Evolutionary conservation across 2,329 filamentous ascomycete species (phyloP), one percentile per base, ranked within the genome.

Genomic region (Cryphonectria nitschkei): DNA sequence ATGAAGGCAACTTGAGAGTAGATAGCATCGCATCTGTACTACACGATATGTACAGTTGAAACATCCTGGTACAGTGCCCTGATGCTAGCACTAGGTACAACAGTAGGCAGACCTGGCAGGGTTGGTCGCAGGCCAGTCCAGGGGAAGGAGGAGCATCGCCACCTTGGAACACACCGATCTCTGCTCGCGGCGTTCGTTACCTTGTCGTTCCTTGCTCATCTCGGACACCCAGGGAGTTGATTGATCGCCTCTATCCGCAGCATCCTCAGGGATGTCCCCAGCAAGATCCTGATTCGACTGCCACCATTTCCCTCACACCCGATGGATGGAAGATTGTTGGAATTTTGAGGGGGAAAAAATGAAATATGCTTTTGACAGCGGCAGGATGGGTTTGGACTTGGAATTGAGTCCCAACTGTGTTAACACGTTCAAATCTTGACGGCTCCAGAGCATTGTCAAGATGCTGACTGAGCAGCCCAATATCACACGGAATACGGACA

Each of bases 161-260:
- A 65, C 63, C 63, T 65, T 46, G 26, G 29, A 50, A 32, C 9
- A 52, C 62, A n/a, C 43, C 43, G 22, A 19, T 39, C 26, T 46
- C 29, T 52, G 34, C 58, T 34, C 58, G 58, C 58, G 16, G 58
- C 63, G 19, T 32, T 16, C 52, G 26, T 26, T 60, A 13, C 29
- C 37, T 34, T 46, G 54, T 67, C 37, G 54, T 54, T 41, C 65
- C 65, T 67, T 52, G 65, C 65, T 67, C 65, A 67, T 67, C 54
- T 67, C 65, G 65, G 43, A 61, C 32, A 56, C 6, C n/a, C 50
- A 52, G 19, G 29, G 32, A 39, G 63, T 66, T 56, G 46, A 66
- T 66, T 66, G 64, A 52, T 66, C 29, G 46, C 32, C 64, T 39
- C 46, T 54, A 41, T n/a, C 64, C 50, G 64, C 50, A 54, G 19